Base-by-base conservation (phyloP, 345 rosid genomes). In the Gossypium thurberi region DNA sequence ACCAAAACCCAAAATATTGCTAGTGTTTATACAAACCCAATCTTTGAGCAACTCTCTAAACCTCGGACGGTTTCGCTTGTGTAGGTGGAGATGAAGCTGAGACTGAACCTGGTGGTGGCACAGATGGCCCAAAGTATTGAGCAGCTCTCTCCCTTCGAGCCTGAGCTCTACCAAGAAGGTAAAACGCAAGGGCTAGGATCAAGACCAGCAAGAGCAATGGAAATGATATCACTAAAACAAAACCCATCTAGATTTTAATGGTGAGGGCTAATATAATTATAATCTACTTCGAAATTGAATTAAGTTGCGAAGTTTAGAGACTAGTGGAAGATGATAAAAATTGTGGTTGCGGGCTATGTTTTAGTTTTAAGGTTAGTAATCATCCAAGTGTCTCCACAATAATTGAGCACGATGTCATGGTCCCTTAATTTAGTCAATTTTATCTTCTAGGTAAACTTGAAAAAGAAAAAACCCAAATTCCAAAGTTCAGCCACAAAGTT, bases 31-130 rank as follows among this genome's bases (percentile, higher is more conserved):
- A 42, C 18, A 13, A n/a, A 7, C 40, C 46, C 55, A 65, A 46
- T 15, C 15, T 26, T 28, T 26, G 46, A 1, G 9, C 25, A 26
- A 50, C 17, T 13, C 33, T 76, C 50, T 76, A 65, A 56, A 60
- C 77, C n/a, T 74, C 51, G 13, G 76, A 69, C 11, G 79, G 53
- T 42, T 82, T 82, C 1, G 33, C 50, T 1, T 73, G 69, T 9
- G 76, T 23, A 0, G 51, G 28, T 6, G 77, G 17, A n/a, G 68
- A 13, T 5, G 59, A 68, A 23, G 59, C 58, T 17, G 59, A 25
- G 26, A 14, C 58, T 68, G 58, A 50, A 51, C 42, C 56, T 14
- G 70, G 13, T 11, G 77, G 77, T 15, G 77, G 77, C 5, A 1
- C 65, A 15, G 77, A 72, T n/a, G 66, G 57, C 10, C 66, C 72